Evolutionary conservation across 2,329 filamentous ascomycete species (phyloP).

Genomic region (Aureobasidium sp.): DNA sequence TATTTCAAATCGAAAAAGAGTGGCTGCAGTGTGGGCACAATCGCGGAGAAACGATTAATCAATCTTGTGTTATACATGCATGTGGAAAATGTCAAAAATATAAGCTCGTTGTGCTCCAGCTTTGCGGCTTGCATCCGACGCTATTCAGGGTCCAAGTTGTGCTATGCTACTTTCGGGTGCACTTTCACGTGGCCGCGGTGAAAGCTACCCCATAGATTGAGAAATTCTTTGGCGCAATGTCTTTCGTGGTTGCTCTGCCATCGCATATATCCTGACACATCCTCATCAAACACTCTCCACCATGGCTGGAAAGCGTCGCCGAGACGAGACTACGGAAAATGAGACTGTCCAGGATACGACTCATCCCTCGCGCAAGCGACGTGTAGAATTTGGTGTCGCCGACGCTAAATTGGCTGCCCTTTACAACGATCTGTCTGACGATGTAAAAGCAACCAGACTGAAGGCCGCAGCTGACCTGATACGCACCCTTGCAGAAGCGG

Average conservation of each 20-base stretch:
- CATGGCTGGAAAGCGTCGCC: constrained; percentile 20
- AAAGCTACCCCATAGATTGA: background rate
- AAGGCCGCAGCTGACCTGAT: constrained; percentile 41
- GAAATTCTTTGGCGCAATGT: constrained; percentile 1
- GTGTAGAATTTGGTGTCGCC: constrained; percentile 31
- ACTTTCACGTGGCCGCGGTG: background rate
- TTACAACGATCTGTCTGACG: constrained; percentile 41
- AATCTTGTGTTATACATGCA: constrained; percentile 2
- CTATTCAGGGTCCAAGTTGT: constrained; percentile 8
- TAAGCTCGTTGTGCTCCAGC: constrained; percentile 8
- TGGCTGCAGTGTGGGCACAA: constrained; percentile 10
- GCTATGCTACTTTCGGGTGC: background rate
- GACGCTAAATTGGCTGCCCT: constrained; percentile 38
- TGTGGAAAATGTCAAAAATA: constrained; percentile 7
- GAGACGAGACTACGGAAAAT: constrained; percentile 13
- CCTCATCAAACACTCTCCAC: constrained; percentile 14
- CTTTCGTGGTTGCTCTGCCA: constrained; percentile 9
- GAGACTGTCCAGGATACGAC: constrained; percentile 12
- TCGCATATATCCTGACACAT: constrained; percentile 12
- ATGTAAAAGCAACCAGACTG: constrained; percentile 37
- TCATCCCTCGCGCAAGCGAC: constrained; percentile 24
- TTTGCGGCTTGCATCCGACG: constrained; percentile 10
- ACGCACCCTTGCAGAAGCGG: constrained; percentile 33
- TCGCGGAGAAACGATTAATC: background rate
- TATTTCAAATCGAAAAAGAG: constrained; percentile 8